Conservation (phyloP, 176 grass and related monocot species). For the Typha latifolia region DNA sequence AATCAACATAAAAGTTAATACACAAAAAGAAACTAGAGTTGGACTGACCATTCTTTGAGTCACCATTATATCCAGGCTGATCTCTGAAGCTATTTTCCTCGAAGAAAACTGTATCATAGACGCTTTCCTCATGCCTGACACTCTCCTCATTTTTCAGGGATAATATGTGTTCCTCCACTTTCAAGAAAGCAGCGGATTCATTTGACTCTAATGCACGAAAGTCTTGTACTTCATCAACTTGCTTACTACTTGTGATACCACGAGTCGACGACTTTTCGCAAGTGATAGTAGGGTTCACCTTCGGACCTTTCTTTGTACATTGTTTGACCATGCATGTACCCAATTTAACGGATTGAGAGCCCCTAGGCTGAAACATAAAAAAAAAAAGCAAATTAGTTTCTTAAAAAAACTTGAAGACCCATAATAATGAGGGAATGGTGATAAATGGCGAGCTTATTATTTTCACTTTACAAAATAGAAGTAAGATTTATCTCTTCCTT, state of each 20-base stretch:
- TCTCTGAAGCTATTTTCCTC: conserved; percentile 11
- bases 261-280: conserved; percentile 13
- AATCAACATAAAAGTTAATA: neutral
- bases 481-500: neutral
- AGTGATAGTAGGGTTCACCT: conserved; percentile 6
- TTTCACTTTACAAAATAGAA: neutral
- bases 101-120: conserved; percentile 16
- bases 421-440: neutral
- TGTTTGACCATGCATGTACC: conserved; percentile 19
- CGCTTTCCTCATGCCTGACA: conserved; percentile 11
- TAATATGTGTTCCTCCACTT: conserved; percentile 8
- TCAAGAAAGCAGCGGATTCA: conserved; percentile 10
- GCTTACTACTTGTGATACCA: conserved; percentile 18
- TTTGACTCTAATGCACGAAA: conserved; percentile 12
- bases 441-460: no score
- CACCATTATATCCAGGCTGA: conserved; percentile 7
- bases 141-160: conserved; percentile 12
- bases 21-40: neutral
- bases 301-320: conserved; percentile 27
- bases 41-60: conserved; percentile 20
- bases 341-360: conserved; percentile 14
- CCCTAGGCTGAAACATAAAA: conserved; percentile 17
- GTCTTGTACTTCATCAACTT: conserved; percentile 16
- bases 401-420: neutral
- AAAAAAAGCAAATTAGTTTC: neutral